Conservation (phyloP, 148 eudicot species). For the Hydrangea macrophylla region DNA sequence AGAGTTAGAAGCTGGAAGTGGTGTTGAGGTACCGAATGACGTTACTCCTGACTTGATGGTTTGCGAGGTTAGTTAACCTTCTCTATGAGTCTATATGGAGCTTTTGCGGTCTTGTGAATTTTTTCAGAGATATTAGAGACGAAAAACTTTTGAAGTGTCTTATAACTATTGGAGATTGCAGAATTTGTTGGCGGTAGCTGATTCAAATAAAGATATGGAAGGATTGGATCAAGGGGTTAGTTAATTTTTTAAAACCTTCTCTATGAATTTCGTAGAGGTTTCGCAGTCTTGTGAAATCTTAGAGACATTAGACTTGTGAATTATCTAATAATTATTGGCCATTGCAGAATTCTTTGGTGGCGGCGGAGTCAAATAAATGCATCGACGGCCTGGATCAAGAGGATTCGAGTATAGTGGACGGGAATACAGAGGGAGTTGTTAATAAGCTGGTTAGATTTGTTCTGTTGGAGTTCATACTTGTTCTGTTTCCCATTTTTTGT, state of each 20-base stretch:
- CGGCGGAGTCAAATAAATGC: too few relatives aligned
- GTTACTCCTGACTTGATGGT: conserved; percentile 16
- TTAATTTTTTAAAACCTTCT: too few relatives aligned
- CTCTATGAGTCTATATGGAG: conserved; percentile 1
- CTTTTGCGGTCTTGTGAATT: background rate
- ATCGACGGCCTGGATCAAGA: too few relatives aligned
- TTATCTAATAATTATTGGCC: too few relatives aligned
- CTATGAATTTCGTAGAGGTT: too few relatives aligned
- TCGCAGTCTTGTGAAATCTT: too few relatives aligned
- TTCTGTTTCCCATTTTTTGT: background rate
- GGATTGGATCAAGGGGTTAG: conserved; percentile 1
- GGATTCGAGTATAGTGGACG: background rate
- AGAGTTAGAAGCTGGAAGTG: conserved; percentile 1
- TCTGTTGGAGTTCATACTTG: too few relatives aligned
- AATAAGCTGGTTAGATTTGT: conserved; percentile 26
- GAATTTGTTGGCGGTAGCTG: conserved; percentile 7
- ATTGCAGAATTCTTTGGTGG: too few relatives aligned
- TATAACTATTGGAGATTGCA: background rate
- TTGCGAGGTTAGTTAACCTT: conserved; percentile 26
- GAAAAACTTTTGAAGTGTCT: background rate
- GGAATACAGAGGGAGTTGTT: conserved; percentile 16
- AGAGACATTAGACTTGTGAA: too few relatives aligned
- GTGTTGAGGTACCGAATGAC: too few relatives aligned
- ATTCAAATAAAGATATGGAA: conserved; percentile 1
- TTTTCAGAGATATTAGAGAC: background rate